Evolutionary conservation across 768 basidiomycete species (phyloP).

Genomic region (Boletus huronensis): DNA sequence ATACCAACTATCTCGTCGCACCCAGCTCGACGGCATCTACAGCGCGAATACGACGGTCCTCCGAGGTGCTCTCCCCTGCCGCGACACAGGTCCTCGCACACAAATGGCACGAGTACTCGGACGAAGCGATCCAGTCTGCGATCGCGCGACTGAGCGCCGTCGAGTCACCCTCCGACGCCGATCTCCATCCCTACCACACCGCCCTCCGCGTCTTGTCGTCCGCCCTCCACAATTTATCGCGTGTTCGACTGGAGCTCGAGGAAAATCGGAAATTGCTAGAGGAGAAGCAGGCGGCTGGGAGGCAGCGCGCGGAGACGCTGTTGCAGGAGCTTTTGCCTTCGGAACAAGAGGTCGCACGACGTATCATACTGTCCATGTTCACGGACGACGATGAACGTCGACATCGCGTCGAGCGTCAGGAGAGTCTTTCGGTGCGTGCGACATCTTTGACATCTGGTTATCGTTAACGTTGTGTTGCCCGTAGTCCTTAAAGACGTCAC

Average conservation of each 20-base stretch:
- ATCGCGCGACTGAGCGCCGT: constrained; percentile 48
- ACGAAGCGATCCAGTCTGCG: constrained; percentile 65
- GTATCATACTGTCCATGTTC: constrained; percentile 66
- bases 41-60: constrained; percentile 8
- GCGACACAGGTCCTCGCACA: constrained; percentile 56
- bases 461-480: background rate
- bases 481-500: constrained; percentile 45
- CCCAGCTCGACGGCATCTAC: constrained; percentile 30
- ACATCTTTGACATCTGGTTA: background rate
- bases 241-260: constrained; percentile 61
- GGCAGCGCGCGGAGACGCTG: constrained; percentile 49
- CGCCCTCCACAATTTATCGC: constrained; percentile 56
- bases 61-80: constrained; percentile 21
- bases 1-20: constrained; percentile 31
- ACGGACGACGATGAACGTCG: constrained; percentile 41
- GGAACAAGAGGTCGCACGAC: constrained; percentile 64
- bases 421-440: constrained; percentile 55
- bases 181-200: constrained; percentile 59
- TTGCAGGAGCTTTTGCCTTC: constrained; percentile 54
- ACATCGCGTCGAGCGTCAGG: constrained; percentile 52
- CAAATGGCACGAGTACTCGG: constrained; percentile 75
- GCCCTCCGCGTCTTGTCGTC: constrained; percentile 68
- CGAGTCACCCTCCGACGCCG: constrained; percentile 45
- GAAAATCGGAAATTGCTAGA: constrained; percentile 47
- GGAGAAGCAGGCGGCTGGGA: constrained; percentile 58